Conservation (phyloP, 2,329 filamentous ascomycete genomes). For the Metarhizium guizhouense region DNA sequence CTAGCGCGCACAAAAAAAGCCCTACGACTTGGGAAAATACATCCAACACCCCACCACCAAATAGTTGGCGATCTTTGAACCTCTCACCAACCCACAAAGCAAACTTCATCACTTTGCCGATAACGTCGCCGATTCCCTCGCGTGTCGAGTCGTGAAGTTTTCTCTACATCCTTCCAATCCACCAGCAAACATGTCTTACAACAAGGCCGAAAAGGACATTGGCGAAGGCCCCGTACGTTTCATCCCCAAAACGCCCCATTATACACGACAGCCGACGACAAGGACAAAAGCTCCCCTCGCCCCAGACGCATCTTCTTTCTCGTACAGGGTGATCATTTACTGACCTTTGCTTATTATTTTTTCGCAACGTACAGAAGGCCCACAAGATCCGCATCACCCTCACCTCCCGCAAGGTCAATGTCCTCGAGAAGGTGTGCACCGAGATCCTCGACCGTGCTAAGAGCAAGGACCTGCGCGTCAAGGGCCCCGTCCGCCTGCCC, state of each 20-base stretch:
- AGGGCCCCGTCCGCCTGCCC: constrained; percentile 94
- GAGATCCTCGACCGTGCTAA: constrained; percentile 98
- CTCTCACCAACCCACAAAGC: constrained; percentile 1
- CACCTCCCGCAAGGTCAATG: constrained; percentile 86
- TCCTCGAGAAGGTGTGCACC: constrained; percentile 95
- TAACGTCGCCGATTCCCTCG: constrained; percentile 34
- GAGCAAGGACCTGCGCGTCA: constrained; percentile 96
- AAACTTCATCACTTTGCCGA: constrained; percentile 72
- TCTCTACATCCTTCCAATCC: constrained; percentile 19
- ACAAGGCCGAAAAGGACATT: constrained; percentile 92
- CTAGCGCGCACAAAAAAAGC: constrained; percentile 13
- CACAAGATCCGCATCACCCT: constrained; percentile 99
- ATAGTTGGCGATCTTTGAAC: not conserved
- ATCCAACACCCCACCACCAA: constrained; percentile 11
- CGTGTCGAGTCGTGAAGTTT: constrained; percentile 72
- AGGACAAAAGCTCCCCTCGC: not conserved
- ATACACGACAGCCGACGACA: not conserved
- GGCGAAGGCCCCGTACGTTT: constrained; percentile 72
- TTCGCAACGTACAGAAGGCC: constrained; percentile 54
- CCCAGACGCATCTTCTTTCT: not conserved
- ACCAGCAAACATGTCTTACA: constrained; percentile 67
- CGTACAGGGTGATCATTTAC: no score
- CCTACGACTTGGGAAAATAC: constrained; percentile 3
- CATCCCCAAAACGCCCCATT: not conserved
- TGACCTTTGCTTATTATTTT: no score